Evolutionary conservation across 164 flowering plant species (phyloP).

Genomic region (Vitis rotundifolia): DNA sequence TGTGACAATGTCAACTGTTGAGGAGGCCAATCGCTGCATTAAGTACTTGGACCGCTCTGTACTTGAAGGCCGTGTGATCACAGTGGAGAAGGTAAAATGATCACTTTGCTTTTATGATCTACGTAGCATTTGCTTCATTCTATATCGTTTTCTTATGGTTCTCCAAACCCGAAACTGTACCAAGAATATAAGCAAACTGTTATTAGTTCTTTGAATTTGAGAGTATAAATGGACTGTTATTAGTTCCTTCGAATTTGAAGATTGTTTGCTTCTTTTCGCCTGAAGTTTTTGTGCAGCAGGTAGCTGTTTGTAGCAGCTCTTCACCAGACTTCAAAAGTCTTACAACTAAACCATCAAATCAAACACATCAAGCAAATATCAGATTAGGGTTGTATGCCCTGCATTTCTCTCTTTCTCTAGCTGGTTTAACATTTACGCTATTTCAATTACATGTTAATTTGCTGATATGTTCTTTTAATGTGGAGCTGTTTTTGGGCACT

Average conservation of each 20-base stretch:
- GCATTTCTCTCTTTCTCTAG: conserved; percentile 54
- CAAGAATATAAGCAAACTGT: too few species aligned
- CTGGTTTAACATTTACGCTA: conserved; percentile 20
- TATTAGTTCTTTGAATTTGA: not conserved
- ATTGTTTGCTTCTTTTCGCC: conserved; percentile 50
- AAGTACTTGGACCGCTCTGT: conserved; percentile 79
- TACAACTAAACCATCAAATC: conserved; percentile 66
- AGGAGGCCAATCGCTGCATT: conserved; percentile 79
- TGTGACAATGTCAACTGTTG: conserved; percentile 69
- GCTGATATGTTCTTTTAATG: not conserved
- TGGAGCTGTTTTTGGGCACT: not conserved
- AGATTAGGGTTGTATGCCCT: conserved; percentile 98
- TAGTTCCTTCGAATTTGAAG: conserved; percentile 32
- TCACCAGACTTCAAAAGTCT: conserved; percentile 67
- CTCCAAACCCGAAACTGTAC: too few species aligned
- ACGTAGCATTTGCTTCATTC: not conserved
- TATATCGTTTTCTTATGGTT: too few species aligned
- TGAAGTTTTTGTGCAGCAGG: conserved; percentile 89
- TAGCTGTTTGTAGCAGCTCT: conserved; percentile 96
- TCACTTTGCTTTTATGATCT: not conserved
- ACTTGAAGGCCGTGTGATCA: conserved; percentile 85
- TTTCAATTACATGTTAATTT: not conserved
- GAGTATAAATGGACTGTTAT: conserved; percentile 17
- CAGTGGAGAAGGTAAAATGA: conserved; percentile 81
- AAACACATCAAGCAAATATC: conserved; percentile 65